These are phyloP conservation scores for Boletus rubroflammeus DNA, from an alignment of 768 basidiomycete species.

Conservation along the genomic window DNA sequence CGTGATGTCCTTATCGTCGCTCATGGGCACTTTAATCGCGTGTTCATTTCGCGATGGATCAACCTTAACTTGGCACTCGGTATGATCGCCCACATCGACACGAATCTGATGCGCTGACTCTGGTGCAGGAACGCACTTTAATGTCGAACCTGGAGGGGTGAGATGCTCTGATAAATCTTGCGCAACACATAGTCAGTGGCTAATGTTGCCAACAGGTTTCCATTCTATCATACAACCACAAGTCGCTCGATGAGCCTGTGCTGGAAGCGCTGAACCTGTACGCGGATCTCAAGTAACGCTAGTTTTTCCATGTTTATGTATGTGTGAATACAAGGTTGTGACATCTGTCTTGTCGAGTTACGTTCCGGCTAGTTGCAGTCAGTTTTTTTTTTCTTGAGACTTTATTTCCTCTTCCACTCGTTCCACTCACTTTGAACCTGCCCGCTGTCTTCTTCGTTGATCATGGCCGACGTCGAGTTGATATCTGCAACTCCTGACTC, in stretches of 20 bases:
- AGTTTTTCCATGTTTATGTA: slow-evolving; percentile 20
- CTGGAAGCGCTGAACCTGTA: slow-evolving; percentile 72
- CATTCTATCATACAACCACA: slow-evolving; percentile 82
- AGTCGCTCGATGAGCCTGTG: slow-evolving; percentile 70
- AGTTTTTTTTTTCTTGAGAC: slow-evolving; percentile 8
- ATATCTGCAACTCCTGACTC: slow-evolving; percentile 20
- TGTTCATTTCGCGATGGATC: slow-evolving; percentile 81
- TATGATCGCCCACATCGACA: slow-evolving; percentile 24
- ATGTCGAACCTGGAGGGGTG: slow-evolving; percentile 82
- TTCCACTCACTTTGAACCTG: background rate
- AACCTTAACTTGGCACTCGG: slow-evolving; percentile 58
- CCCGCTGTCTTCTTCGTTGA: slow-evolving; percentile 21
- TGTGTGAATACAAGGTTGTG: slow-evolving; percentile 14
- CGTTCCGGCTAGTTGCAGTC: slow-evolving; percentile 9
- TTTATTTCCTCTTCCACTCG: slow-evolving; percentile 3
- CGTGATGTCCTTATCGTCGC: slow-evolving; percentile 88
- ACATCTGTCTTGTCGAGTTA: slow-evolving; percentile 2
- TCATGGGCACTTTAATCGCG: slow-evolving; percentile 79
- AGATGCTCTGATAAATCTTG: slow-evolving; percentile 21
- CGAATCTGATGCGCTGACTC: slow-evolving; percentile 7
- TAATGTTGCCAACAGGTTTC: slow-evolving; percentile 50
- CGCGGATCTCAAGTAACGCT: slow-evolving; percentile 36
- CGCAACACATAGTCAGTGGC: background rate
- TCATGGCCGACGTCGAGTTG: slow-evolving; percentile 38
- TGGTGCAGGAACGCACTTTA: slow-evolving; percentile 64